Evolutionary conservation across 2,329 filamentous ascomycete species (phyloP).

Genomic region (Plenodomus lindquistii): DNA sequence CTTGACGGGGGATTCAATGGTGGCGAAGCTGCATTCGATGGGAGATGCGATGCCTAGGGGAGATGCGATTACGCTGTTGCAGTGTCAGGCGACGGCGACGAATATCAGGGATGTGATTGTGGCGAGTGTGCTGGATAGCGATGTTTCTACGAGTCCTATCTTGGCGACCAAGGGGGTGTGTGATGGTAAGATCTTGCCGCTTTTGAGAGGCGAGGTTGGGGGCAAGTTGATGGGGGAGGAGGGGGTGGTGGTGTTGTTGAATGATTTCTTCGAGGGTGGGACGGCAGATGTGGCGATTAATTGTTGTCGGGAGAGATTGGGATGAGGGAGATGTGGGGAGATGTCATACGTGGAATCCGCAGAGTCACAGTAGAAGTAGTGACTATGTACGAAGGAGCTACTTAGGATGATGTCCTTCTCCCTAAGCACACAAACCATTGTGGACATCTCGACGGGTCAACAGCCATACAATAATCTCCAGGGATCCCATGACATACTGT

Average conservation of each 20-base stretch:
- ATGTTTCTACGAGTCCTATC: slow-evolving; percentile 51
- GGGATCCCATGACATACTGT: too few species aligned
- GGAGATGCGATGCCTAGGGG: slow-evolving; percentile 18
- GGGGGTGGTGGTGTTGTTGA: slow-evolving; percentile 52
- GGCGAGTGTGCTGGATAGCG: slow-evolving; percentile 51
- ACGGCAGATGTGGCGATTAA: slow-evolving; percentile 53
- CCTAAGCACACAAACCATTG: too few species aligned
- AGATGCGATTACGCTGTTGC: slow-evolving; percentile 36
- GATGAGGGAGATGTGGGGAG: too few species aligned
- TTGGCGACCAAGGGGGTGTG: slow-evolving; percentile 55
- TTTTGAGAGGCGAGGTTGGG: slow-evolving; percentile 50
- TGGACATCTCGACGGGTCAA: too few species aligned
- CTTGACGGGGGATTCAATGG: slow-evolving; percentile 34
- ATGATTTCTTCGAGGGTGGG: slow-evolving; percentile 58
- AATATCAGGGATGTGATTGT: slow-evolving; percentile 54
- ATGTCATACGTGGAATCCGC: too few species aligned
- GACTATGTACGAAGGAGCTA: too few species aligned
- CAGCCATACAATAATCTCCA: too few species aligned
- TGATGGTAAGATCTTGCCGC: slow-evolving; percentile 54
- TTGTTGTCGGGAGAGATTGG: slow-evolving; percentile 46
- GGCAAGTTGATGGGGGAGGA: slow-evolving; percentile 45
- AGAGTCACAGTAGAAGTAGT: too few species aligned
- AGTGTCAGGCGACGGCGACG: slow-evolving; percentile 58
- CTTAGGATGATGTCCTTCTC: too few species aligned
- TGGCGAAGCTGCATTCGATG: slow-evolving; percentile 29